These are phyloP conservation scores for Fusarium nygamai DNA, from an alignment of 2,329 filamentous ascomycete species.

Conservation along the genomic window DNA sequence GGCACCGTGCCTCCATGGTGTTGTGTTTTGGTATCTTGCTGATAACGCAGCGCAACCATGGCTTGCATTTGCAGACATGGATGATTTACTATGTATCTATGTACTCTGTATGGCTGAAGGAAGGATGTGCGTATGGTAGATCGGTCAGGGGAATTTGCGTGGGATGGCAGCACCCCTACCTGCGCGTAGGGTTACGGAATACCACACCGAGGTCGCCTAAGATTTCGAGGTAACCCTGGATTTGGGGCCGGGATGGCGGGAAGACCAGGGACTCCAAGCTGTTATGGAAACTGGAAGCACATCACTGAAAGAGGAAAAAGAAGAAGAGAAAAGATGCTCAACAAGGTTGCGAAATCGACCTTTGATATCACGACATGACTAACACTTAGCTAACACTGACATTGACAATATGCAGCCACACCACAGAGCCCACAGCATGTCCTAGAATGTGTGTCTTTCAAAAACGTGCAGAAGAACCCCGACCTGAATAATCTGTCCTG, in stretches of 20 bases:
- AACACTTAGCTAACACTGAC: constrained; percentile 7
- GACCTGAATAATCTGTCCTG: not conserved
- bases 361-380: not conserved
- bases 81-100: not conserved
- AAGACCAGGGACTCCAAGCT: constrained; percentile 1
- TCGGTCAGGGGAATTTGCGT: constrained; percentile 36
- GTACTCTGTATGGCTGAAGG: constrained; percentile 5
- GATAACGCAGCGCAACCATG: constrained; percentile 16
- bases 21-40: not conserved
- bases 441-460: not conserved
- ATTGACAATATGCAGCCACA: constrained; percentile 29
- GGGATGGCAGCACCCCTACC: constrained; percentile 32
- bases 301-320: not conserved
- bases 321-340: not conserved
- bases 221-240: constrained; percentile 25
- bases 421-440: not conserved
- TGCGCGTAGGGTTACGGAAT: constrained; percentile 33
- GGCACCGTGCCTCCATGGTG: not conserved
- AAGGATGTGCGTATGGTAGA: constrained; percentile 20
- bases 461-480: not conserved
- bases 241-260: constrained; percentile 26
- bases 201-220: constrained; percentile 34
- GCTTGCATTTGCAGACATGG: constrained; percentile 22
- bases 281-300: constrained; percentile 8
- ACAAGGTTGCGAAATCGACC: constrained; percentile 6